Base-by-base conservation (phyloP, 371 early-diverging fungal genomes). In the Apophysomyces ossiformis region DNA sequence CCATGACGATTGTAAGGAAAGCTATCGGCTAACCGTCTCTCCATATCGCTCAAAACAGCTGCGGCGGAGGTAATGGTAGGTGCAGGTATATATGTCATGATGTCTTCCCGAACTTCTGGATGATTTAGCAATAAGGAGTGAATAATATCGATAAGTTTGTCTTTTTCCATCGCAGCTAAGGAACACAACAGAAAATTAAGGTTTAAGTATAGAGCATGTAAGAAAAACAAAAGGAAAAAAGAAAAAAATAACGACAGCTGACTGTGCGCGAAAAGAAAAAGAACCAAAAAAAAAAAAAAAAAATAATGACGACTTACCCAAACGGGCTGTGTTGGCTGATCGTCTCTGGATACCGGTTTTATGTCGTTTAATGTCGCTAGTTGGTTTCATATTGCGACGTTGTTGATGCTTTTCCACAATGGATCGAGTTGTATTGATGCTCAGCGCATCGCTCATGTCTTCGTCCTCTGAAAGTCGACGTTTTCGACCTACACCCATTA, bases 1-100 rank as follows among this genome's bases (percentile, higher is more conserved):
- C 96, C 96, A 63, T 87, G 77, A 60, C 90, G 89, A 59, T 85
- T 88, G 80, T 94, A 98, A 0, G 97, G 97, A 69, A 95, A 94
- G 13, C 92, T 85, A 5, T 89, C 87, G 37, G 76, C 78, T 56
- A 96, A 76, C 45, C 85, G 83, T 69, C 89, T 89, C 68, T 94
- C 91, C 59, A 93, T 76, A 21, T 85, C 82, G 44, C 73, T 70
- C 44, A 98, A 81, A 16, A 89, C 87, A 44, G 78, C 71, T 45
- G 87, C 78, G 0, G 92, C 93, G n/a, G 93, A 89, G 43, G 79
- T 76, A 58, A 97, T 83, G 11, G 96, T 93, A 32, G 98, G 98
- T 57, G 90, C 87, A 38, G 97, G 97, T 44, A 96, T 85, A 66
- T 92, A 84, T 7, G 85, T 73, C 65, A 91, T 87, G 44, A 96